Conservation (phyloP, 768 basidiomycete species). For the Neoboletus magnificus region DNA sequence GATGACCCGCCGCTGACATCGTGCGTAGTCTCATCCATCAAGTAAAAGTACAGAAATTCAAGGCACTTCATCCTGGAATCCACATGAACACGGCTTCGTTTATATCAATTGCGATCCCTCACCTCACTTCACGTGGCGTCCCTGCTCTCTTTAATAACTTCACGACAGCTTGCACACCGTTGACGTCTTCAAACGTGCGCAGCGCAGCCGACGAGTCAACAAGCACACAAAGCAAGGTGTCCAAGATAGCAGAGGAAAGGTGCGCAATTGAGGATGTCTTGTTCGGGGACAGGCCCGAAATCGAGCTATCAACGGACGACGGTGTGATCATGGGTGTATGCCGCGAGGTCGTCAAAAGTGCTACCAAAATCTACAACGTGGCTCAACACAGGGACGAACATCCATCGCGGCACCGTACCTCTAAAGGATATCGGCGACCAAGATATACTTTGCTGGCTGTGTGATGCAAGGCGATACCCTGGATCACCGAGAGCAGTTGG, state of each 20-base stretch:
- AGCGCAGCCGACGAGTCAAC: constrained; percentile 79
- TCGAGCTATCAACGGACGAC: not conserved
- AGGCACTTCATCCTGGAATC: constrained; percentile 85
- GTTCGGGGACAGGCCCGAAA: constrained; percentile 16
- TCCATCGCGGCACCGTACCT: constrained; percentile 41
- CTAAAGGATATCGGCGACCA: constrained; percentile 62
- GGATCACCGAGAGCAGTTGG: constrained; percentile 64
- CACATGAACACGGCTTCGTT: not conserved
- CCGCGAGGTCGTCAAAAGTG: constrained; percentile 67
- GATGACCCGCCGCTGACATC: constrained; percentile 1
- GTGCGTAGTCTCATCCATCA: constrained; percentile 70
- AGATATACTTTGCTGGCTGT: constrained; percentile 63
- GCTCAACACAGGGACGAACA: constrained; percentile 5
- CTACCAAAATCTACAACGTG: constrained; percentile 58
- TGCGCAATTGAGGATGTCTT: constrained; percentile 29
- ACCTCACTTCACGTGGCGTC: constrained; percentile 88
- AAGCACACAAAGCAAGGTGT: constrained; percentile 83
- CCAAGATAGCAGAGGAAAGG: constrained; percentile 74
- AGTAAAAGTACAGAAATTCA: constrained; percentile 93
- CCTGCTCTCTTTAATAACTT: constrained; percentile 82
- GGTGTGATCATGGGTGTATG: constrained; percentile 44
- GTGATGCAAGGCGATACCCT: constrained; percentile 75
- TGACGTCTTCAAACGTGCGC: constrained; percentile 72
- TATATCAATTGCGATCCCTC: constrained; percentile 49
- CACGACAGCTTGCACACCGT: constrained; percentile 81